Evolutionary conservation across 805 yeast species (phyloP).

Genomic region (Danielozyma ontarioensis): DNA sequence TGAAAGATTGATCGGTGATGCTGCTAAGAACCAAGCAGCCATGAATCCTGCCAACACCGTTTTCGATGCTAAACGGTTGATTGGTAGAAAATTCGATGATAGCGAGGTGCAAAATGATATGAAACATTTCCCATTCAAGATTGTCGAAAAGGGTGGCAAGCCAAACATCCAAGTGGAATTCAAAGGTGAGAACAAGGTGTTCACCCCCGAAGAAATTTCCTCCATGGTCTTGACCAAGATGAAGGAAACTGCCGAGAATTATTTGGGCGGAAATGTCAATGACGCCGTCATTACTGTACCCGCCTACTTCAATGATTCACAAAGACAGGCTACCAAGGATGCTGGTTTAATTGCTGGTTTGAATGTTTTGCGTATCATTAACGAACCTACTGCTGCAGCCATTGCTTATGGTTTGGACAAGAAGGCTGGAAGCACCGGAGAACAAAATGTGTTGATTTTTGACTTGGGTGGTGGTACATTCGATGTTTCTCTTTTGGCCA

Average conservation of each 20-base stretch:
- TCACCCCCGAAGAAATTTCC: slow-evolving; percentile 92
- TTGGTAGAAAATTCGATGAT: slow-evolving; percentile 76
- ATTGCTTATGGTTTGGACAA: slow-evolving; percentile 47
- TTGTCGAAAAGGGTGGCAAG: slow-evolving; percentile 74
- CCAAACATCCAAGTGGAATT: slow-evolving; percentile 84
- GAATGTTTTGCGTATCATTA: slow-evolving; percentile 39
- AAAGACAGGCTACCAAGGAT: slow-evolving; percentile 42
- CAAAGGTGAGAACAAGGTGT: slow-evolving; percentile 80
- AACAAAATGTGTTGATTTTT: slow-evolving; percentile 85
- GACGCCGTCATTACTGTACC: slow-evolving; percentile 43
- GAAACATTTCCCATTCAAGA: slow-evolving; percentile 86
- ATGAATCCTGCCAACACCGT: slow-evolving; percentile 93
- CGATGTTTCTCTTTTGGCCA: slow-evolving; percentile 82
- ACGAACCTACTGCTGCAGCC: slow-evolving; percentile 44
- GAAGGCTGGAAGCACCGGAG: slow-evolving; percentile 49
- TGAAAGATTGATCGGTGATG: slow-evolving; percentile 94
- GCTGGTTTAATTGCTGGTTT: slow-evolving; percentile 44
- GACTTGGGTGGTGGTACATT: slow-evolving; percentile 98
- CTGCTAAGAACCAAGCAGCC: slow-evolving; percentile 98
- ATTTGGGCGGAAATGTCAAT: slow-evolving; percentile 74
- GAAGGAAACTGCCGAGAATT: slow-evolving; percentile 92
- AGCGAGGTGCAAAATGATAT: slow-evolving; percentile 73
- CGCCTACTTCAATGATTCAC: slow-evolving; percentile 40
- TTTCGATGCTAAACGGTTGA: slow-evolving; percentile 93
- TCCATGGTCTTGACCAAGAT: slow-evolving; percentile 89